A percentile compares a stretch with the other conserved stretches of the same genome.
Conservation (phyloP, 495 filamentous ascomycete genomes). For the Pyrenula massariospora region DNA sequence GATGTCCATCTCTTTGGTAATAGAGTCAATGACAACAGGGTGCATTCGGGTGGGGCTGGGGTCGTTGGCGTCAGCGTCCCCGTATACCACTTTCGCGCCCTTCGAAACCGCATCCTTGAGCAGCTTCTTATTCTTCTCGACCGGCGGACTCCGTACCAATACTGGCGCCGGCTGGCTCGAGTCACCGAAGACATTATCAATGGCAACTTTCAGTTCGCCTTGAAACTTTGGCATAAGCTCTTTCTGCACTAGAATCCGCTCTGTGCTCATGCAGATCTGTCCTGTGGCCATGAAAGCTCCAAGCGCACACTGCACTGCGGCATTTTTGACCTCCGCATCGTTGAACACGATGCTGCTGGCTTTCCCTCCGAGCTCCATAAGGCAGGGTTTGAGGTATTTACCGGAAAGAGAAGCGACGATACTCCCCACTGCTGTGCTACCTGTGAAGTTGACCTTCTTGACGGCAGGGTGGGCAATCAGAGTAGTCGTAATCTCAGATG, state of each 20-base stretch:
- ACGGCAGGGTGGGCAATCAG: constrained; percentile 44
- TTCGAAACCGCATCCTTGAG: constrained; percentile 52
- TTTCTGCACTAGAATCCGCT: constrained; percentile 74
- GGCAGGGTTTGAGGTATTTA: constrained; percentile 42
- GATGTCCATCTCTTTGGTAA: constrained; percentile 74
- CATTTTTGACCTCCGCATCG: constrained; percentile 45
- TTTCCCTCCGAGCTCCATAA: constrained; percentile 55
- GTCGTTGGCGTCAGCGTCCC: constrained; percentile 38
- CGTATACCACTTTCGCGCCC: constrained; percentile 57
- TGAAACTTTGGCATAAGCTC: constrained; percentile 50
- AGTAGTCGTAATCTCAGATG: constrained; percentile 39
- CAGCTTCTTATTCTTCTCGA: constrained; percentile 57
- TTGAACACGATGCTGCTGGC: constrained; percentile 46
- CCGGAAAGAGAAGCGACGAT: constrained; percentile 45
- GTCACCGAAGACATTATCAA: constrained; percentile 34
- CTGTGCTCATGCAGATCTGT: constrained; percentile 89
- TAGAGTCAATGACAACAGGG: constrained; percentile 56
- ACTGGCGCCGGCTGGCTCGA: constrained; percentile 35
- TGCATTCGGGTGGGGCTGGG: constrained; percentile 40
- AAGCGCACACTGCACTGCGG: constrained; percentile 36
- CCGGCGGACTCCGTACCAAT: constrained; percentile 47
- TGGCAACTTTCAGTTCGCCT: constrained; percentile 39
- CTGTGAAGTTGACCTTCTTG: constrained; percentile 54
- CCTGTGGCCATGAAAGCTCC: constrained; percentile 47
- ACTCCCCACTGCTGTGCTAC: constrained; percentile 41